phyloP scores from a whole-genome alignment of 2,329 filamentous ascomycete genomes.

The Fusarium nygamai region DNA sequence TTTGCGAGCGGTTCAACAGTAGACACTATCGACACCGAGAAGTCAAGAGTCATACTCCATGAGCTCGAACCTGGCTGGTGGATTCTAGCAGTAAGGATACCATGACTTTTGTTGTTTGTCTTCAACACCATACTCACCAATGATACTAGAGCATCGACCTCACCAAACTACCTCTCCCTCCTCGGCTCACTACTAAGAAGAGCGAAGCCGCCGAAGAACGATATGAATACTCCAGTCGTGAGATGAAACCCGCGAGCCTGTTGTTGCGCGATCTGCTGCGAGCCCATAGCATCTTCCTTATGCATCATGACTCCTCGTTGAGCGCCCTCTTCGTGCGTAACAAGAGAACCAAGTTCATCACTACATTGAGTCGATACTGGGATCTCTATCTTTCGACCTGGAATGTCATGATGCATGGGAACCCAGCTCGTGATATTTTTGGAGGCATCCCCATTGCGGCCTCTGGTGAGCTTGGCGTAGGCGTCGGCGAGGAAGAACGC shows the following conservation, averaged over 20 bases:
- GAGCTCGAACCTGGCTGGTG: constrained; percentile 95
- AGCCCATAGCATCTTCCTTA: constrained; percentile 83
- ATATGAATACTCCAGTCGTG: constrained; percentile 86
- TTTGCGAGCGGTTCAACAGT: constrained; percentile 83
- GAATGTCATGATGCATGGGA: constrained; percentile 91
- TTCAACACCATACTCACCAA: constrained; percentile 1
- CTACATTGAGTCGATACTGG: constrained; percentile 84
- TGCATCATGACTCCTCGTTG: constrained; percentile 85
- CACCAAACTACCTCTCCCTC: constrained; percentile 74
- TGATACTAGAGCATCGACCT: constrained; percentile 70
- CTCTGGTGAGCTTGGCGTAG: constrained; percentile 90
- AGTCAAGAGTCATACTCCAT: constrained; percentile 82
- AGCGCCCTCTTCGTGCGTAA: constrained; percentile 73
- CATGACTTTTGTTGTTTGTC: background rate
- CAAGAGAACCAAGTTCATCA: constrained; percentile 74
- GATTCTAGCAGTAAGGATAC: constrained; percentile 82
- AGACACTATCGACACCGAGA: constrained; percentile 91
- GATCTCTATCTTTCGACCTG: constrained; percentile 74
- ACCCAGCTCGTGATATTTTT: constrained; percentile 82
- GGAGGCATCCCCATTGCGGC: constrained; percentile 88
- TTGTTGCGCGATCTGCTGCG: constrained; percentile 83
- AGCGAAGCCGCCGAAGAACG: constrained; percentile 54
- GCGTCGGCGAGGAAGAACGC: constrained; percentile 94
- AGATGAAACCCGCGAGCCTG: constrained; percentile 84
- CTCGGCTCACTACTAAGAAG: constrained; percentile 57